These are phyloP conservation scores for Talinum fruticosum DNA, from an alignment of 148 eudicot genomes.

Conservation along the genomic window DNA sequence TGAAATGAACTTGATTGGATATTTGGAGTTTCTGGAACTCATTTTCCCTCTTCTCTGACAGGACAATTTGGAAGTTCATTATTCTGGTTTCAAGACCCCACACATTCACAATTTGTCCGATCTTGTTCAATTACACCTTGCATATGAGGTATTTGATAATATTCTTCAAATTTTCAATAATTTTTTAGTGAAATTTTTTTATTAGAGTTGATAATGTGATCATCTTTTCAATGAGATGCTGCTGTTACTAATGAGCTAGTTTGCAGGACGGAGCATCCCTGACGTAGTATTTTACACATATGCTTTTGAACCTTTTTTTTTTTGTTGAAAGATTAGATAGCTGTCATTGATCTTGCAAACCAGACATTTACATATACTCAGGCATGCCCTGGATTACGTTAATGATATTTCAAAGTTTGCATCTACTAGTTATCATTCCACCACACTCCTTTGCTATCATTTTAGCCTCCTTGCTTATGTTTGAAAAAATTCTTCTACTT, in stretches of 20 bases:
- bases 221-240: neutral
- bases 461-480: no score
- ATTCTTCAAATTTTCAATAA: neutral
- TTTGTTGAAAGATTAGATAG: no score
- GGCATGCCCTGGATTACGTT: no score
- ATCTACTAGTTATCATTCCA: no score
- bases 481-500: no score
- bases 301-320: neutral
- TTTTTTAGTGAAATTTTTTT: neutral
- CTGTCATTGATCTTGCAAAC: no score
- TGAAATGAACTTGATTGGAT: neutral
- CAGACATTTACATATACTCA: no score
- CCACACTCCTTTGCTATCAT: no score
- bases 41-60: constrained; percentile 30
- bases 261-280: neutral
- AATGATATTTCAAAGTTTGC: no score
- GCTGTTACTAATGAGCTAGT: neutral
- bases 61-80: constrained; percentile 76
- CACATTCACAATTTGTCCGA: constrained; percentile 93
- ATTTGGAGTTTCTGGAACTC: neutral
- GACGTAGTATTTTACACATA: neutral
- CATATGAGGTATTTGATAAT: constrained; percentile 51
- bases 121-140: constrained; percentile 66
- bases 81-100: constrained; percentile 77
- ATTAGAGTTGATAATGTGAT: neutral